phyloP scores from a whole-genome alignment of 202 grass and related monocot genomes.

The Hordeum pubiflorum region DNA sequence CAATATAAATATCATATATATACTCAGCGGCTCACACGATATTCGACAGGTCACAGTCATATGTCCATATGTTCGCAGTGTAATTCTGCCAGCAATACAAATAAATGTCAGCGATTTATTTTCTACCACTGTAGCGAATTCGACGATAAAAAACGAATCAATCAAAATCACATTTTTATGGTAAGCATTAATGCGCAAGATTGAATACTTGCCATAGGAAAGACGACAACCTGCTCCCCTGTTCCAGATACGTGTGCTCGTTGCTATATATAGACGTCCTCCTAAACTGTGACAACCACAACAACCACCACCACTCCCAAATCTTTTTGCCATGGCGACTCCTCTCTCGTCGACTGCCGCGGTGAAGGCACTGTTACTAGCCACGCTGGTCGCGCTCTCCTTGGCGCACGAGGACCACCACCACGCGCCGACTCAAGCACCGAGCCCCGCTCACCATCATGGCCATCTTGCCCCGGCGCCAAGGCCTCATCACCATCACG shows the following conservation, averaged over 20 bases:
- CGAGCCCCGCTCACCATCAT: background rate
- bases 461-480: background rate
- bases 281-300: background rate
- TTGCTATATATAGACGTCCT: constrained; percentile 3
- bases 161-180: background rate
- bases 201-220: constrained; percentile 4
- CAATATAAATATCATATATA: background rate
- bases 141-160: background rate
- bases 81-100: background rate
- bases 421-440: background rate
- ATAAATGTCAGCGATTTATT: background rate
- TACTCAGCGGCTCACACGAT: background rate
- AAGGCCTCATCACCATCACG: background rate
- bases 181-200: background rate
- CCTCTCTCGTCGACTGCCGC: background rate
- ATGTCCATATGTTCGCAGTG: background rate
- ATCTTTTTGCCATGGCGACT: constrained; percentile 17
- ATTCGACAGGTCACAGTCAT: too few species aligned
- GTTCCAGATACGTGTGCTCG: too few species aligned
- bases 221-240: background rate
- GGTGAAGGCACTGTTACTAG: constrained; percentile 5
- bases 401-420: background rate
- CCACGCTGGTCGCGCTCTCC: background rate
- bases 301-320: background rate
- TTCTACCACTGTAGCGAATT: background rate